Percentiles rank a stretch among this genome's conserved stretches.
Conservation (phyloP, 2,329 filamentous ascomycete genomes). For the Scedosporium dehoogii region DNA sequence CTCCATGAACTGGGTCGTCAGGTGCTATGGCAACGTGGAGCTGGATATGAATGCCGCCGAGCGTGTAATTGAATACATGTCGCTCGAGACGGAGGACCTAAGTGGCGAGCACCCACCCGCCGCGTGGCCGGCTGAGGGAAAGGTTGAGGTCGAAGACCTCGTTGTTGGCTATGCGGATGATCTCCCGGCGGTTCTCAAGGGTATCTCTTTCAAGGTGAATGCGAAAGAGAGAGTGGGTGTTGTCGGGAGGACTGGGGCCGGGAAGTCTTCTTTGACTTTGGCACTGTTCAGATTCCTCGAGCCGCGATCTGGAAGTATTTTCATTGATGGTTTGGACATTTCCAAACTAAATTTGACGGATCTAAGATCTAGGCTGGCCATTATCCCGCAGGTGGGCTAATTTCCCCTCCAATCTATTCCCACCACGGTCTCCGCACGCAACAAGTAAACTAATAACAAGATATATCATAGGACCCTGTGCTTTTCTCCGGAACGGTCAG, state of each 20-base stretch:
- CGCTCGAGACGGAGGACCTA: conserved; percentile 56
- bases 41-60: conserved; percentile 73
- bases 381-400: conserved; percentile 54
- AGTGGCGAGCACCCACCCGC: conserved; percentile 53
- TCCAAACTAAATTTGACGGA: conserved; percentile 60
- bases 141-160: conserved; percentile 62
- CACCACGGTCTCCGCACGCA: too few species aligned
- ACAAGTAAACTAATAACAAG: conserved; percentile 28
- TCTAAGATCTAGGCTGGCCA: conserved; percentile 63
- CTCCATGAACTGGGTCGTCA: conserved; percentile 55
- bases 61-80: conserved; percentile 64
- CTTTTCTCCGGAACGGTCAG: conserved; percentile 72
- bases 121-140: conserved; percentile 66
- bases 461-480: conserved; percentile 53
- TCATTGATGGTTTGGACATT: conserved; percentile 67
- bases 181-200: conserved; percentile 60
- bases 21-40: conserved; percentile 61
- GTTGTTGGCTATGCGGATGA: conserved; percentile 64
- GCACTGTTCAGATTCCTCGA: conserved; percentile 75
- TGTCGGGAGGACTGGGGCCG: conserved; percentile 67
- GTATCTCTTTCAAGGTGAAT: conserved; percentile 55
- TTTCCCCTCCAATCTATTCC: too few species aligned
- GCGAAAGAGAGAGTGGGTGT: conserved; percentile 65
- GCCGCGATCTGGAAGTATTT: conserved; percentile 52
- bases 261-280: conserved; percentile 66